These are phyloP conservation scores for Phytophthora kernoviae DNA, from an alignment of 352 stramenopile genomes.

Conservation along the genomic window DNA sequence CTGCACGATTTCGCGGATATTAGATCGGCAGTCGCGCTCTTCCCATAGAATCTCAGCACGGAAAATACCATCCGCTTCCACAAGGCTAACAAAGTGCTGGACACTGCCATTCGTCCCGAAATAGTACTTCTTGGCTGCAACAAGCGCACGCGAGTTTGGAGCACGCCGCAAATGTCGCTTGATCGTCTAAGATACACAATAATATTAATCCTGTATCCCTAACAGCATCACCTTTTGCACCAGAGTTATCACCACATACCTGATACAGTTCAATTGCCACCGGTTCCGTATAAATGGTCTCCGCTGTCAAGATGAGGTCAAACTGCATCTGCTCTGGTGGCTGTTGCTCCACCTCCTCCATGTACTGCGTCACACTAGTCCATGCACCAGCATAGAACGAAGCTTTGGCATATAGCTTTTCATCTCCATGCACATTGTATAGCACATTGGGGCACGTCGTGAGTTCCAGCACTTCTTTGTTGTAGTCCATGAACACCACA, in stretches of 20 bases:
- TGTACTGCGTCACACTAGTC: constrained; percentile 60
- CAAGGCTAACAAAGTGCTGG: constrained; percentile 80
- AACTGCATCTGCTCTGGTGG: constrained; percentile 48
- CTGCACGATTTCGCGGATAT: constrained; percentile 83
- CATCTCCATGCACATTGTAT: constrained; percentile 41
- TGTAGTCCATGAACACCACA: constrained; percentile 88
- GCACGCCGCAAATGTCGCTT: constrained; percentile 64
- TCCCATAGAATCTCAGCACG: constrained; percentile 67
- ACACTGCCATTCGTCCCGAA: constrained; percentile 87
- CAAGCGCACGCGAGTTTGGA: constrained; percentile 53
- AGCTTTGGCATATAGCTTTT: constrained; percentile 36
- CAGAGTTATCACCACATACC: constrained; percentile 33
- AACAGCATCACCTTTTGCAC: neutral
- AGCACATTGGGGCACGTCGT: constrained; percentile 81
- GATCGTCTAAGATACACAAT: constrained; percentile 54
- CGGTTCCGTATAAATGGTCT: constrained; percentile 87
- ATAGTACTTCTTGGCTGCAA: constrained; percentile 89
- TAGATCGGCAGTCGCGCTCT: constrained; percentile 71
- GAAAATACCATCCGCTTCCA: constrained; percentile 55
- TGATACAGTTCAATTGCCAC: constrained; percentile 74
- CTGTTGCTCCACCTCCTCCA: constrained; percentile 44
- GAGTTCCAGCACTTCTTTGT: constrained; percentile 88
- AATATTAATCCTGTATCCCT: no score
- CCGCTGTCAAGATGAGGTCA: constrained; percentile 82
- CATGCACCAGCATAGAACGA: constrained; percentile 84